phyloP scores from a whole-genome alignment of 2,329 filamentous ascomycete genomes.

The Cladophialophora carrionii region DNA sequence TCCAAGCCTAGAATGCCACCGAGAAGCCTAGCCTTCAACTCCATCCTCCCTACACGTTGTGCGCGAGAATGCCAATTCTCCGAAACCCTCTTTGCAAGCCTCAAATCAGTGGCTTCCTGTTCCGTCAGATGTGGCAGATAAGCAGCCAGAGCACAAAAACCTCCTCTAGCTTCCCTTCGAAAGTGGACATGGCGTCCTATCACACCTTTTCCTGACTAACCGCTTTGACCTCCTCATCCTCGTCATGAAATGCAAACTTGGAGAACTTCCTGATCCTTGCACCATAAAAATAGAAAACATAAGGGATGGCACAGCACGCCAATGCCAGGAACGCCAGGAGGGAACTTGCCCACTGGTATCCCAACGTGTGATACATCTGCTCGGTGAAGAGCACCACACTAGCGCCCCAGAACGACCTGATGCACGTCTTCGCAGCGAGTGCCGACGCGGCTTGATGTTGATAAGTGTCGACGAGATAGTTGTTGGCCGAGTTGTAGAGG shows the following conservation, averaged over 20 bases:
- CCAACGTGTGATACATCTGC: conserved; percentile 76
- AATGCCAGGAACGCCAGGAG: conserved; percentile 74
- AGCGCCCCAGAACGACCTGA: conserved; percentile 85
- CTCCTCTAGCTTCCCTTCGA: background rate
- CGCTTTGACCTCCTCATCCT: conserved; percentile 47
- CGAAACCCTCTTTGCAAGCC: background rate
- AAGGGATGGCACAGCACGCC: conserved; percentile 80
- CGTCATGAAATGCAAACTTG: conserved; percentile 70
- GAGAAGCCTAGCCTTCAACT: background rate
- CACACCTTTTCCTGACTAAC: conserved; percentile 25
- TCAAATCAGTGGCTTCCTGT: background rate
- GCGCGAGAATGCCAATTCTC: background rate
- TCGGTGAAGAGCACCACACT: conserved; percentile 75
- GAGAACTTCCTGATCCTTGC: conserved; percentile 69
- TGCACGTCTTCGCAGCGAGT: conserved; percentile 82
- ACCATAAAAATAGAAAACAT: conserved; percentile 77
- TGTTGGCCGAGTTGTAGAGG: conserved; percentile 77
- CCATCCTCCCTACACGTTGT: background rate
- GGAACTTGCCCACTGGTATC: conserved; percentile 74
- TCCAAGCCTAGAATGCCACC: background rate
- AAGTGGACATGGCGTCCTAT: background rate
- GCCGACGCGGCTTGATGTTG: conserved; percentile 83
- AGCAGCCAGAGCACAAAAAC: background rate
- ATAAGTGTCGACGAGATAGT: conserved; percentile 80
- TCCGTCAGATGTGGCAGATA: background rate